Evolutionary conservation across 2,329 filamentous ascomycete species (phyloP), one percentile per base, ranked within the genome.

Genomic region (Penicillium sp.): DNA sequence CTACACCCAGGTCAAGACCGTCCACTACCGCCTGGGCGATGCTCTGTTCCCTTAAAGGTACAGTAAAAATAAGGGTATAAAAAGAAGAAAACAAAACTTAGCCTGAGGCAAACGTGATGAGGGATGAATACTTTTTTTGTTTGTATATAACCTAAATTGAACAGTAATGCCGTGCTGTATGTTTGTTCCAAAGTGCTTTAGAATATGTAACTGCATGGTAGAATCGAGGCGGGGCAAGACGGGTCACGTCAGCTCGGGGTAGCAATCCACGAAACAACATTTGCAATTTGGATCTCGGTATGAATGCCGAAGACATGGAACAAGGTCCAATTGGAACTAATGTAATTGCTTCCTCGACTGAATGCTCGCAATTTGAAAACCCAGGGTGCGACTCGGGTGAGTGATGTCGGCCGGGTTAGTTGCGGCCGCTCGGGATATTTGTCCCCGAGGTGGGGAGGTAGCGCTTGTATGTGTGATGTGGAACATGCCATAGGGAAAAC

Each of bases 1-100:
- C 68, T 79, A 79, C 69, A 79, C 77, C 47, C 75, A 79, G 67
- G 55, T 79, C 69, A 79, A 79, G 74, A 71, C 76, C 11, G 76
- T 79, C 43, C 75, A 77, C 64, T 68, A 75, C 63, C 68, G 73
- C 49, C 68, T 78, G 53, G 75, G 74, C 39, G 74, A 76, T 56
- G 75, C 77, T 60, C 69, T 77, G 49, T 79, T 79, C 61, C 71
- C 65, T 62, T 77, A 75, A 73, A 56, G 8, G 53, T 10, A n/a
- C n/a, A n/a, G n/a, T n/a, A n/a, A n/a, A n/a, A n/a, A n/a, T 1
- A 24, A 18, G 13, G 7, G 11, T n/a, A 24, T 24, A 8, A 50
- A 48, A 40, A 58, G 52, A 26, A 48, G 42, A 36, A 58, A 54
- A 14, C 2, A 28, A 43, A 43, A 18, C n/a, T n/a, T n/a, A n/a